These are phyloP conservation scores for Colletotrichum sp. DNA, from an alignment of 2,329 filamentous ascomycete species.

Conservation along the genomic window DNA sequence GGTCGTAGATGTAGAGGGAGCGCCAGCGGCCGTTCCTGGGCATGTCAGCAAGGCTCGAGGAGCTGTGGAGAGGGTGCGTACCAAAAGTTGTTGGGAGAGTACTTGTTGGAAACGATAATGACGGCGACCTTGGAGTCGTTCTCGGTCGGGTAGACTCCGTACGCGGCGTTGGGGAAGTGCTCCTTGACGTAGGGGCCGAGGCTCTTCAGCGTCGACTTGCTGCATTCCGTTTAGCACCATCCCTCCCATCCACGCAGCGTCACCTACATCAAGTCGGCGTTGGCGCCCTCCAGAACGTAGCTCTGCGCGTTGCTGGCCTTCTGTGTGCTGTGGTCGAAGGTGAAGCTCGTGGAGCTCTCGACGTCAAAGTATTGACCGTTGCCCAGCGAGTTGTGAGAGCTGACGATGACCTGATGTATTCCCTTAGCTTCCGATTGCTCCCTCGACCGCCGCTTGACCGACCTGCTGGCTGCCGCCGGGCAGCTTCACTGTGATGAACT, in stretches of 20 bases:
- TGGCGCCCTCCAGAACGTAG: conserved; percentile 75
- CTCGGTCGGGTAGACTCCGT: conserved; percentile 82
- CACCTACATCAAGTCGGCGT: conserved; percentile 80
- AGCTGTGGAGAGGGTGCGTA: conserved; percentile 41
- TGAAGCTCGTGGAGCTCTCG: conserved; percentile 86
- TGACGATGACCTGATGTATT: conserved; percentile 75
- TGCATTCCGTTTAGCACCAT: conserved; percentile 40
- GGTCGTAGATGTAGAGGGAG: conserved; percentile 80
- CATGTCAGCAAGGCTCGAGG: conserved; percentile 21
- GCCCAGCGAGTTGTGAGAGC: conserved; percentile 82
- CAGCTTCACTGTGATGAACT: conserved; percentile 87
- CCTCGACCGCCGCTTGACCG: not conserved
- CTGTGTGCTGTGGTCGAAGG: conserved; percentile 84
- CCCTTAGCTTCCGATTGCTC: not conserved
- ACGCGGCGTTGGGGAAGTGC: conserved; percentile 84
- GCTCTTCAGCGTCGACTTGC: conserved; percentile 83
- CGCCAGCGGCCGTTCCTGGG: conserved; percentile 94
- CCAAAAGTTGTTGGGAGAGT: conserved; percentile 98
- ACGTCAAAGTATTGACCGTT: conserved; percentile 88
- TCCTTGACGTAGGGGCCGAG: conserved; percentile 79
- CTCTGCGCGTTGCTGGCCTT: conserved; percentile 86
- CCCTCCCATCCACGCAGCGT: not conserved
- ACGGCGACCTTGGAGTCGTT: conserved; percentile 79
- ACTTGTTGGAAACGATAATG: conserved; percentile 91
- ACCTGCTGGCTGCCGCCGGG: conserved; percentile 77